These are phyloP conservation scores for Clonostachys rosea DNA, from an alignment of 2,329 filamentous ascomycete species.

Conservation along the genomic window DNA sequence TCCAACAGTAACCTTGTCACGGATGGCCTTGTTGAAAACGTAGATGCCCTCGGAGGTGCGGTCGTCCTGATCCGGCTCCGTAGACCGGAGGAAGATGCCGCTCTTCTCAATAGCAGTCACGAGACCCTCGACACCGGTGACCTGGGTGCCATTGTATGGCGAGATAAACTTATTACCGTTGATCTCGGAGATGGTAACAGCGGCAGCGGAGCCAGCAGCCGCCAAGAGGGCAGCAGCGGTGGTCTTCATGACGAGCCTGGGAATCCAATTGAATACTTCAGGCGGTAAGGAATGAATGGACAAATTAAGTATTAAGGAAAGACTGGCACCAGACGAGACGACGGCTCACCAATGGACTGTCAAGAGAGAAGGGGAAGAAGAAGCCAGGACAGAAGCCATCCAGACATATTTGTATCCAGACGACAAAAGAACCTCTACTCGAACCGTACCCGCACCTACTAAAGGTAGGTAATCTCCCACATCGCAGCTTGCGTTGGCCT, in stretches of 20 bases:
- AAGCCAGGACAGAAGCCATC: too few species aligned
- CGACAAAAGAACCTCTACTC: too few species aligned
- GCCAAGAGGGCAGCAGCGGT: conserved; percentile 12
- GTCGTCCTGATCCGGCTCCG: conserved; percentile 46
- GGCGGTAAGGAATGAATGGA: too few species aligned
- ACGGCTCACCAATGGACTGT: too few species aligned
- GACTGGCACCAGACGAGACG: too few species aligned
- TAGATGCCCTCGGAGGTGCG: conserved; percentile 63
- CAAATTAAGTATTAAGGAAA: too few species aligned
- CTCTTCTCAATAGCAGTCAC: conserved; percentile 58
- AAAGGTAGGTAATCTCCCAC: too few species aligned
- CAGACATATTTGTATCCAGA: too few species aligned
- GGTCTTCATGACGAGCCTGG: not conserved
- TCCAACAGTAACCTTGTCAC: conserved; percentile 50
- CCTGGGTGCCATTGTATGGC: conserved; percentile 47
- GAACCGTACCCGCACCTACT: too few species aligned
- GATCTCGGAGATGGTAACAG: conserved; percentile 54
- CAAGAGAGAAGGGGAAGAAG: too few species aligned
- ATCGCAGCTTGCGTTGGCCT: too few species aligned
- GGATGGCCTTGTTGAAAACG: conserved; percentile 51
- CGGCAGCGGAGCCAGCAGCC: conserved; percentile 19
- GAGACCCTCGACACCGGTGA: conserved; percentile 57
- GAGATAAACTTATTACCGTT: conserved; percentile 64
- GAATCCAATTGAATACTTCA: too few species aligned
- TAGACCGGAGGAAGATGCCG: conserved; percentile 63